These are phyloP conservation scores for Saussurea involucrata DNA, from an alignment of 129 eudicot species.

Conservation along the genomic window DNA sequence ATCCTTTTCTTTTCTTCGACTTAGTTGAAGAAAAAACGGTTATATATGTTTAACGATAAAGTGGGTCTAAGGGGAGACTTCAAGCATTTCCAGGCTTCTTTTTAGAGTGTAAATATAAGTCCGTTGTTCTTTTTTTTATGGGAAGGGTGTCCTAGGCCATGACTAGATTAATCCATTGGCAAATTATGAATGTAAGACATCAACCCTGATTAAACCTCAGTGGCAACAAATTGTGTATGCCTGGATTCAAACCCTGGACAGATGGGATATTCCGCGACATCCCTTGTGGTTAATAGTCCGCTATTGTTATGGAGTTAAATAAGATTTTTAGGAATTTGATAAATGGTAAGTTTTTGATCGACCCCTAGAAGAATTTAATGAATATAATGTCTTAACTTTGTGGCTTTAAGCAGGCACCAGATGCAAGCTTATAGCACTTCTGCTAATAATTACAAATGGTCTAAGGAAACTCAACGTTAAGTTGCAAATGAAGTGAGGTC, in stretches of 20 bases:
- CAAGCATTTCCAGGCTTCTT: neutral
- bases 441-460: neutral
- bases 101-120: too few species aligned
- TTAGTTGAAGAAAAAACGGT: conserved; percentile 15
- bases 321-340: neutral
- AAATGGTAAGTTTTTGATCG: neutral
- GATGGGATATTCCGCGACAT: too few species aligned
- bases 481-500: neutral
- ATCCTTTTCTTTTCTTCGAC: too few species aligned
- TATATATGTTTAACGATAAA: neutral
- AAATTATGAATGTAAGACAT: too few species aligned
- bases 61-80: neutral
- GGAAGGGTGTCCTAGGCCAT: too few species aligned
- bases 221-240: too few species aligned
- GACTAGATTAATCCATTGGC: too few species aligned
- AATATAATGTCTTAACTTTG: neutral
- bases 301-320: neutral
- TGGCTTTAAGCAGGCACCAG: neutral
- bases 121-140: too few species aligned
- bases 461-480: neutral
- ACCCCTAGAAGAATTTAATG: neutral
- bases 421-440: neutral
- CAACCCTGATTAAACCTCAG: too few species aligned
- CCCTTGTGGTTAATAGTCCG: too few species aligned
- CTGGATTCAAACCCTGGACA: too few species aligned